Conservation (phyloP, 75 land plant species). For the Larix kaempferi region DNA sequence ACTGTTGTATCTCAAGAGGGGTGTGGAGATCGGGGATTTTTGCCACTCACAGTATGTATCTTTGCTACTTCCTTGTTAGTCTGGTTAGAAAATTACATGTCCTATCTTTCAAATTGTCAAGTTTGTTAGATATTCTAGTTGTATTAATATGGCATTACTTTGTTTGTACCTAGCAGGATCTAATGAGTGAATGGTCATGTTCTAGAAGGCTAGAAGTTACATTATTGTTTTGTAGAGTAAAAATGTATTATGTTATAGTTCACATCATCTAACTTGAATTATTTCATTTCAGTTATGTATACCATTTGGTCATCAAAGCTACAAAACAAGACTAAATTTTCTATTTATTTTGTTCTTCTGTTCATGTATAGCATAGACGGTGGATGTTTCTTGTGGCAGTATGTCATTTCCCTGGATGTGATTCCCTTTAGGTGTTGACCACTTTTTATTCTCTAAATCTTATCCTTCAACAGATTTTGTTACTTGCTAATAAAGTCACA, state of each 20-base stretch:
- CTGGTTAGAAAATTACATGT: neutral
- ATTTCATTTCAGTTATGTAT: neutral
- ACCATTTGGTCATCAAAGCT: neutral
- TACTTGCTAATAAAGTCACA: no score
- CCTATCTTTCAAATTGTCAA: neutral
- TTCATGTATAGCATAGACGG: neutral
- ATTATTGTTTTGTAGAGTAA: slow-evolving; percentile 7
- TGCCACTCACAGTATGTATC: slow-evolving; percentile 75
- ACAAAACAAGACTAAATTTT: neutral
- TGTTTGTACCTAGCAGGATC: neutral
- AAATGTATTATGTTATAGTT: neutral
- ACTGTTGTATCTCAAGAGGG: slow-evolving; percentile 69
- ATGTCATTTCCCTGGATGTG: no score
- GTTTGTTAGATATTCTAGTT: slow-evolving; percentile 1
- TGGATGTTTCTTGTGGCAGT: no score
- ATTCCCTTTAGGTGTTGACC: no score
- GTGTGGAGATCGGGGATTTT: slow-evolving; percentile 48
- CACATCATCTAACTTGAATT: neutral
- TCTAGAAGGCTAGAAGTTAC: neutral
- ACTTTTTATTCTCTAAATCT: no score
- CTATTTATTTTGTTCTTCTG: neutral
- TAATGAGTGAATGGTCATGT: neutral
- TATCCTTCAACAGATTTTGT: no score
- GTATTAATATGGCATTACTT: neutral
- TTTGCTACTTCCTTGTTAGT: slow-evolving; percentile 2